These are phyloP conservation scores for Epithemia pelagica DNA, from an alignment of 108 stramenopile species.

Conservation along the genomic window DNA sequence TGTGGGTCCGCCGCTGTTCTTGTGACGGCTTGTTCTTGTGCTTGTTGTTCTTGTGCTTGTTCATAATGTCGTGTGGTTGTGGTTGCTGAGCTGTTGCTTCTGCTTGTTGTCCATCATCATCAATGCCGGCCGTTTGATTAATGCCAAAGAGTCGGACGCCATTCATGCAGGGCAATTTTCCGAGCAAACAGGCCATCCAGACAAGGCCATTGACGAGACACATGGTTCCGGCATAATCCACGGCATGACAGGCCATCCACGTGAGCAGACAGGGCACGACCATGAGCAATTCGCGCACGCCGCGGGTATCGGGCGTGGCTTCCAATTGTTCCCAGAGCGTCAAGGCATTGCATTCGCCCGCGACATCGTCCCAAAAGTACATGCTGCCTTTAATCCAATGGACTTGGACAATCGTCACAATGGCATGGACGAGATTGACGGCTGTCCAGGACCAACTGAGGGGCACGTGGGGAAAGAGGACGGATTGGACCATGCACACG, in stretches of 20 bases:
- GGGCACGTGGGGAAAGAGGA: neutral
- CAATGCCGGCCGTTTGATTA: slow-evolving; percentile 93
- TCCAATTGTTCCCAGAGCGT: slow-evolving; percentile 86
- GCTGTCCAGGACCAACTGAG: slow-evolving; percentile 42
- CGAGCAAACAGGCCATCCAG: slow-evolving; percentile 76
- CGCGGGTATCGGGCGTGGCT: slow-evolving; percentile 15
- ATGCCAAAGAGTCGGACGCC: slow-evolving; percentile 93
- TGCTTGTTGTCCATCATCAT: slow-evolving; percentile 66
- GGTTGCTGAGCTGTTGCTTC: too few relatives aligned
- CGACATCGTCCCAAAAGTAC: slow-evolving; percentile 45
- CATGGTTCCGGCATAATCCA: slow-evolving; percentile 43
- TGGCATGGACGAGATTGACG: slow-evolving; percentile 54
- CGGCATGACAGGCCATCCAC: slow-evolving; percentile 74
- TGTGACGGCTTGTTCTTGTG: too few relatives aligned
- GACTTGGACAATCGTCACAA: slow-evolving; percentile 57
- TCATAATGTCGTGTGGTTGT: too few relatives aligned
- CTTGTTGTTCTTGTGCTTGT: too few relatives aligned
- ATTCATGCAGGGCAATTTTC: slow-evolving; percentile 92
- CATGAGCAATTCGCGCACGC: slow-evolving; percentile 39
- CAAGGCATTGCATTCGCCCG: slow-evolving; percentile 78
- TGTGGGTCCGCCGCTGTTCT: too few relatives aligned
- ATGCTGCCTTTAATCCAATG: slow-evolving; percentile 87
- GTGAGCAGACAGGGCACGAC: slow-evolving; percentile 75
- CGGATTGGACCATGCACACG: neutral
- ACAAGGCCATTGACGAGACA: slow-evolving; percentile 68